These are phyloP conservation scores for Oidiodendron maius DNA, from an alignment of 495 filamentous ascomycete species.

Conservation along the genomic window DNA sequence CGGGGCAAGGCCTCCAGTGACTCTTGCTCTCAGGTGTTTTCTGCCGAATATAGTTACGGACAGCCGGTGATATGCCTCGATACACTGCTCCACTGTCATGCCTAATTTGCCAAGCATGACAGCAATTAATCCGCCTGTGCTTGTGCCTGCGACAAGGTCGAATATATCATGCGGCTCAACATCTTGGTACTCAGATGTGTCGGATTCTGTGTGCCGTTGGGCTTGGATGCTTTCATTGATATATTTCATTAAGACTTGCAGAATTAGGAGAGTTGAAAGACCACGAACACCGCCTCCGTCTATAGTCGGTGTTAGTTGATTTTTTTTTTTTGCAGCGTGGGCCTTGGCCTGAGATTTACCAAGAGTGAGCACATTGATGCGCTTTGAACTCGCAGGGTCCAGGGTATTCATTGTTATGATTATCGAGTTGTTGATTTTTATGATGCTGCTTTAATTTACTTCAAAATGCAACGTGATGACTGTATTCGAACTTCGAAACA, in stretches of 20 bases:
- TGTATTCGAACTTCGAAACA: background rate
- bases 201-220: conserved; percentile 34
- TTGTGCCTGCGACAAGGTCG: conserved; percentile 34
- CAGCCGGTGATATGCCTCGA: conserved; percentile 11
- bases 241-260: conserved; percentile 39
- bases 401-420: conserved; percentile 6
- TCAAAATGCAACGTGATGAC: background rate
- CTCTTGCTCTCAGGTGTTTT: conserved; percentile 8
- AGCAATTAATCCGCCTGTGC: conserved; percentile 27
- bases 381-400: conserved; percentile 5
- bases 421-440: conserved; percentile 5
- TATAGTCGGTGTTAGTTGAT: conserved; percentile 29
- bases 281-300: conserved; percentile 55
- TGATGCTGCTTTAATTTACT: conserved; percentile 1
- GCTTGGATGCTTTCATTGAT: conserved; percentile 33
- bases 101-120: conserved; percentile 18
- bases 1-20: conserved; percentile 8
- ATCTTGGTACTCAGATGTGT: conserved; percentile 7
- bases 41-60: conserved; percentile 9
- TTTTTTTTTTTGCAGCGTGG: conserved; percentile 4
- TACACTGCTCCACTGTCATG: conserved; percentile 17
- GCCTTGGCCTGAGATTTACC: conserved; percentile 2
- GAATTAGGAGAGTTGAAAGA: conserved; percentile 44
- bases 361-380: conserved; percentile 12
- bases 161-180: conserved; percentile 25